Conservation (phyloP, 768 basidiomycete genomes). For the Paxillus involutus region DNA sequence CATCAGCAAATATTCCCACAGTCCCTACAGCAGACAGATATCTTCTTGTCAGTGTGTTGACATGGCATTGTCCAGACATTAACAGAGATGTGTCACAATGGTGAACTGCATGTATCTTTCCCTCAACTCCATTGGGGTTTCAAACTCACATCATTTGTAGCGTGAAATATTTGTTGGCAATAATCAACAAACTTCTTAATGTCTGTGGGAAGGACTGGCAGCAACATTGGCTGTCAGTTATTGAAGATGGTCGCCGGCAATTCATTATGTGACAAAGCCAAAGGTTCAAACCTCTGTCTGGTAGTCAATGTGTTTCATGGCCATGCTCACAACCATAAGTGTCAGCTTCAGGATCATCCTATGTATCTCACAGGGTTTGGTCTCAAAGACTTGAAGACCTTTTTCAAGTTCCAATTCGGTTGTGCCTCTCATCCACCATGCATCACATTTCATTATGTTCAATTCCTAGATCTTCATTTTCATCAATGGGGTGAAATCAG, state of each 20-base stretch:
- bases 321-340: background rate
- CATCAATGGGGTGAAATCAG: too few species aligned
- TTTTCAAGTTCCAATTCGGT: slow-evolving; percentile 1
- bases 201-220: background rate
- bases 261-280: background rate
- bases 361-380: slow-evolving; percentile 1
- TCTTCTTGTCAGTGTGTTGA: too few species aligned
- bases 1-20: too few species aligned
- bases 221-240: background rate
- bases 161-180: background rate
- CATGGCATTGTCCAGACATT: too few species aligned
- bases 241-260: background rate
- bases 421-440: background rate
- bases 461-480: too few species aligned
- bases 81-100: too few species aligned
- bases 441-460: background rate
- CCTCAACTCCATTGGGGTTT: too few species aligned
- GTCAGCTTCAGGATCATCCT: background rate
- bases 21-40: too few species aligned
- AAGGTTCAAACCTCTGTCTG: background rate
- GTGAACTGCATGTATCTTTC: background rate
- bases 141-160: background rate
- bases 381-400: background rate
- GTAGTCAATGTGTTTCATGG: background rate
- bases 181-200: background rate